These are phyloP conservation scores for Xylaria longipes DNA, from an alignment of 495 filamentous ascomycete species.

Conservation along the genomic window DNA sequence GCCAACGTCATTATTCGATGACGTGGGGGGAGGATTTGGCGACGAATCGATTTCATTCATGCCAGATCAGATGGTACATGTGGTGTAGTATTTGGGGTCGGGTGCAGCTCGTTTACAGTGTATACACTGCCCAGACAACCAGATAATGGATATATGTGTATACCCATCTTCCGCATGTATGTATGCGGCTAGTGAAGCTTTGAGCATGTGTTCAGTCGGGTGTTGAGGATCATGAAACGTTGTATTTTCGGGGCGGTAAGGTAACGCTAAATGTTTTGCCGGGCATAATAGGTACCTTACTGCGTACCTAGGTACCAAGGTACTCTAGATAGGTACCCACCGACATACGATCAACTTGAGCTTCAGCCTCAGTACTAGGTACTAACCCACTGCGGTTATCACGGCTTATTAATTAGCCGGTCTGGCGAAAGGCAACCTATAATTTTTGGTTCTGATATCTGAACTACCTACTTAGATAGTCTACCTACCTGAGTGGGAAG, in stretches of 20 bases:
- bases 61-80: constrained; percentile 18
- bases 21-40: constrained; percentile 4
- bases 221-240: constrained; percentile 21
- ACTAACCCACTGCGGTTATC: constrained; percentile 10
- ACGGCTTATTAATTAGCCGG: constrained; percentile 7
- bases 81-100: no score
- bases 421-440: not conserved
- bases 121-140: not conserved
- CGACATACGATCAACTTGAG: not conserved
- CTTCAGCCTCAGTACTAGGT: constrained; percentile 13
- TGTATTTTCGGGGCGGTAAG: not conserved
- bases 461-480: constrained; percentile 1
- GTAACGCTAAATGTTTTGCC: not conserved
- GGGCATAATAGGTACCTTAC: no score
- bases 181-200: constrained; percentile 16
- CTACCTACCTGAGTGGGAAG: not conserved
- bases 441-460: not conserved
- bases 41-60: constrained; percentile 15
- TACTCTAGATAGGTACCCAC: not conserved
- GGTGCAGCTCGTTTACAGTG: constrained; percentile 11
- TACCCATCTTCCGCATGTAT: not conserved
- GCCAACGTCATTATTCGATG: constrained; percentile 14
- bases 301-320: no score
- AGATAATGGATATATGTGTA: not conserved
- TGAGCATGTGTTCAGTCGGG: not conserved